Evolutionary conservation across 2,329 filamentous ascomycete species (phyloP).

Genomic region (Cytospora schulzeri): DNA sequence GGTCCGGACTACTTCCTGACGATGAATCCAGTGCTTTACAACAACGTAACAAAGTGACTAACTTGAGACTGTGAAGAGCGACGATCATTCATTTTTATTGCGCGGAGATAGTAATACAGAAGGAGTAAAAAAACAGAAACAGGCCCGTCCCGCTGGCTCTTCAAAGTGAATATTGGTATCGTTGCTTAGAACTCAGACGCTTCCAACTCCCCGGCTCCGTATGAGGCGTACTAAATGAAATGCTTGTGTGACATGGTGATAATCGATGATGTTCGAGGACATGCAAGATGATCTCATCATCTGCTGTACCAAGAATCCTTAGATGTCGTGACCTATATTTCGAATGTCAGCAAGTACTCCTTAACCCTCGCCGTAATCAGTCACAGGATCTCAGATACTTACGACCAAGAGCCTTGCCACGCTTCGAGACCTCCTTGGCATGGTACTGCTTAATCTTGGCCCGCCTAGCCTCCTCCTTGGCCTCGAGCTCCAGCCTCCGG

Average conservation of each 20-base stretch:
- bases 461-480: slow-evolving; percentile 63
- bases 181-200: background rate
- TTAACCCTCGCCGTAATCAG: too few relatives aligned
- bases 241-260: background rate
- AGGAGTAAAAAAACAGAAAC: background rate
- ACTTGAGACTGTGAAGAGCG: too few relatives aligned
- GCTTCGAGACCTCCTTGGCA: slow-evolving; percentile 66
- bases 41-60: too few relatives aligned
- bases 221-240: background rate
- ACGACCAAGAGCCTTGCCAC: slow-evolving; percentile 71
- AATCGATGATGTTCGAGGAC: background rate
- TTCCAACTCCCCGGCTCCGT: background rate
- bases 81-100: background rate
- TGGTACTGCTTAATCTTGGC: slow-evolving; percentile 71
- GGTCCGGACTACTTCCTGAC: too few relatives aligned
- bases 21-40: too few relatives aligned
- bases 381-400: slow-evolving; percentile 40
- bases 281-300: background rate
- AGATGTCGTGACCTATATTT: slow-evolving; percentile 17
- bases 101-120: background rate
- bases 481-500: slow-evolving; percentile 64
- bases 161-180: background rate
- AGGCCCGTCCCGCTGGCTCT: background rate
- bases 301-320: background rate
- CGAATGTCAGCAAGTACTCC: background rate